Evolutionary conservation across 1,284 basidiomycete genomes (phyloP).

Genomic region (Rhodotorula sp.): DNA sequence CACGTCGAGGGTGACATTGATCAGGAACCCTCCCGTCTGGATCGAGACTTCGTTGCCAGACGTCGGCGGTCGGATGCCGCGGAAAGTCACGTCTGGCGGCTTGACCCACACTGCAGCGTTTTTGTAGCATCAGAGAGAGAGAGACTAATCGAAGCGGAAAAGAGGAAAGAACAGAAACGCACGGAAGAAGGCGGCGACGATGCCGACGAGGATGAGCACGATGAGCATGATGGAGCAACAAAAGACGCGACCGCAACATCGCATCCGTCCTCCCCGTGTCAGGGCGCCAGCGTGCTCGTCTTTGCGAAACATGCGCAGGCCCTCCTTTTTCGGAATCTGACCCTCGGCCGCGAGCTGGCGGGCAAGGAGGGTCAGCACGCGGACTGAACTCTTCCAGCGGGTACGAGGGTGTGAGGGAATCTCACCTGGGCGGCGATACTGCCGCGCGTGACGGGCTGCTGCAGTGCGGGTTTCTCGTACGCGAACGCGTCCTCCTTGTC

Average conservation of each 20-base stretch:
- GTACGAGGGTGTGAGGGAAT: neutral
- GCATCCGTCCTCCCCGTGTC: constrained; percentile 40
- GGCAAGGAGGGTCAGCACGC: no score
- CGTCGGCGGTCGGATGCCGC: constrained; percentile 43
- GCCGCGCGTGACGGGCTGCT: constrained; percentile 37
- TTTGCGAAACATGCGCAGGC: constrained; percentile 46
- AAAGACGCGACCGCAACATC: constrained; percentile 43
- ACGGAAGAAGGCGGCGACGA: constrained; percentile 47
- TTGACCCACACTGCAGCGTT: constrained; percentile 44
- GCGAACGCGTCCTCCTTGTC: constrained; percentile 13
- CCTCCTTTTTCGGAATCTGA: constrained; percentile 47
- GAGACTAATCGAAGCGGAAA: neutral
- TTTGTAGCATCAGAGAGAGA: no score
- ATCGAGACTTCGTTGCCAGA: constrained; percentile 41
- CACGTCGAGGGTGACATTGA: constrained; percentile 42
- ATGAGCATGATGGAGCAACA: constrained; percentile 45
- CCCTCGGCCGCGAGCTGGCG: constrained; percentile 46
- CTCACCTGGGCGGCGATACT: constrained; percentile 44
- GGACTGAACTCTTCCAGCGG: no score
- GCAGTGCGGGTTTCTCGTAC: constrained; percentile 16
- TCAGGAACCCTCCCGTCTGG: constrained; percentile 38
- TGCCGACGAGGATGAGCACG: constrained; percentile 44
- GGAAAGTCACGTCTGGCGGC: constrained; percentile 46
- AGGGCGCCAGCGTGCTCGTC: constrained; percentile 46
- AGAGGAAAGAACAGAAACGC: neutral